Conservation (phyloP, 2,329 filamentous ascomycete species). For the Paecilomyces formosus region DNA sequence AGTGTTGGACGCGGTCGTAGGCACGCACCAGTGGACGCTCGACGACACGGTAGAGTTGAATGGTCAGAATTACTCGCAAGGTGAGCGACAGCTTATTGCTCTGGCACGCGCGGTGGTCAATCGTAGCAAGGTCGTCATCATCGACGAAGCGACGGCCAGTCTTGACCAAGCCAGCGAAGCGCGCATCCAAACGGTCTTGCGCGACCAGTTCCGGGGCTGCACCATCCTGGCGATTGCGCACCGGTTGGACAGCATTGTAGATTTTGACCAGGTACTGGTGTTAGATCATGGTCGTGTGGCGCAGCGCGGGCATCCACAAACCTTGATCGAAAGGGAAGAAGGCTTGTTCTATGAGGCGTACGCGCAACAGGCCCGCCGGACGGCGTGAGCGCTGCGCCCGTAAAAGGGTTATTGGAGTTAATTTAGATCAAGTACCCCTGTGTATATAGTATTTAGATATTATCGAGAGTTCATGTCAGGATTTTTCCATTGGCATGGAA, state of each 20-base stretch:
- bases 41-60: conserved; percentile 5
- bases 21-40: conserved; percentile 3
- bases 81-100: conserved; percentile 52
- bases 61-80: conserved; percentile 23
- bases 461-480: no score
- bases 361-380: conserved; percentile 1
- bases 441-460: not conserved
- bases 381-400: not conserved
- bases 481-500: no score
- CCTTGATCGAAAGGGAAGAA: conserved; percentile 4
- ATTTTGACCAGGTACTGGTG: not conserved
- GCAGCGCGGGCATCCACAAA: conserved; percentile 1
- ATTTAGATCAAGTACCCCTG: not conserved
- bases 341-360: conserved; percentile 3
- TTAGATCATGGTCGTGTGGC: not conserved
- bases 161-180: conserved; percentile 5
- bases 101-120: conserved; percentile 48
- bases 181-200: conserved; percentile 7
- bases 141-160: conserved; percentile 19
- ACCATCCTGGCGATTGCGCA: conserved; percentile 50
- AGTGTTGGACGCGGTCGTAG: conserved; percentile 3
- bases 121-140: conserved; percentile 16
- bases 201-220: conserved; percentile 37
- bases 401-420: not conserved
- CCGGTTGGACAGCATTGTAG: conserved; percentile 26